phyloP scores from a whole-genome alignment of 805 yeast species.

The Kodamaea kakaduensis region DNA sequence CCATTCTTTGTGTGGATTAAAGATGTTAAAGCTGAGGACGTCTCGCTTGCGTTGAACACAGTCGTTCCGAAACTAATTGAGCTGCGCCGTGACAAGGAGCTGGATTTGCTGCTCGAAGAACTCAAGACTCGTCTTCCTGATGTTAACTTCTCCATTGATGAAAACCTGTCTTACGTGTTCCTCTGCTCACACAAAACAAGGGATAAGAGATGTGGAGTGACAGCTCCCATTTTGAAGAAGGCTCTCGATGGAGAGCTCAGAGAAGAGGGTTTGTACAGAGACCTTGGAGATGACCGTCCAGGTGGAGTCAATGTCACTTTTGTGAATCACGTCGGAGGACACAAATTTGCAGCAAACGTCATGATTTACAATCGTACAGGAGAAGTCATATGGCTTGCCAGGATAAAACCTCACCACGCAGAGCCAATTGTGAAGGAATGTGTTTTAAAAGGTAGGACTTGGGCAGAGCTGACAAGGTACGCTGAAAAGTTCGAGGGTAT shows the following conservation, averaged over 20 bases:
- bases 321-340: slow-evolving; percentile 93
- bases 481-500: slow-evolving; percentile 51
- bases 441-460: slow-evolving; percentile 61
- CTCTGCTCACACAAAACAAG: slow-evolving; percentile 88
- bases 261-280: slow-evolving; percentile 70
- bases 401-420: slow-evolving; percentile 75
- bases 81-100: slow-evolving; percentile 13
- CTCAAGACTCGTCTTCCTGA: slow-evolving; percentile 19
- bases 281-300: slow-evolving; percentile 67
- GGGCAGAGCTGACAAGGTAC: slow-evolving; percentile 64
- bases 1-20: slow-evolving; percentile 74
- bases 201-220: slow-evolving; percentile 89
- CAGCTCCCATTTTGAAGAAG: slow-evolving; percentile 85
- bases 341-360: slow-evolving; percentile 88
- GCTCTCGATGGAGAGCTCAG: slow-evolving; percentile 72
- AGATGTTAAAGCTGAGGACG: slow-evolving; percentile 43
- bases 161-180: slow-evolving; percentile 49
- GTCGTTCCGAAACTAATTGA: slow-evolving; percentile 41
- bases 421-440: slow-evolving; percentile 74
- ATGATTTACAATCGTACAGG: slow-evolving; percentile 70
- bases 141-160: slow-evolving; percentile 31
- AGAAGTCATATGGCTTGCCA: slow-evolving; percentile 83
- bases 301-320: slow-evolving; percentile 69
- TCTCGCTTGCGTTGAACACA: slow-evolving; percentile 39
- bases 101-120: slow-evolving; percentile 10